phyloP scores from a whole-genome alignment of 139 green algal genomes.

The Raphidocelis subcapitata region DNA sequence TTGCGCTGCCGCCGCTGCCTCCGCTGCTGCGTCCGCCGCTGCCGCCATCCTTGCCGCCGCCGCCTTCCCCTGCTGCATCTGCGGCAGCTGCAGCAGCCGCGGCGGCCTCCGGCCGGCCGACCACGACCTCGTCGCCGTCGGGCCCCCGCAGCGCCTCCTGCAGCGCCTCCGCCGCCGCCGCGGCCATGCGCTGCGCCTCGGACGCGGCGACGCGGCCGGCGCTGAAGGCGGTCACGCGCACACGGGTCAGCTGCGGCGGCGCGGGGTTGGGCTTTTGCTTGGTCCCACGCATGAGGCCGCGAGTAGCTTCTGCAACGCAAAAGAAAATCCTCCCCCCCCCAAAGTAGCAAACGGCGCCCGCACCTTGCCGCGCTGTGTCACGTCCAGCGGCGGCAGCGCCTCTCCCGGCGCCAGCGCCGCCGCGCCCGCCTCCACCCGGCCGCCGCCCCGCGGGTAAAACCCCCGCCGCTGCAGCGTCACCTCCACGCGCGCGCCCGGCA shows the following conservation, averaged over 20 bases:
- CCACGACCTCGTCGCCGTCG: too few relatives aligned
- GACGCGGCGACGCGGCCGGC: slow-evolving; percentile 37
- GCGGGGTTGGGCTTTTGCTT: too few relatives aligned
- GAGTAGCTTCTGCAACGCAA: too few relatives aligned
- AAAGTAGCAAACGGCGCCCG: too few relatives aligned
- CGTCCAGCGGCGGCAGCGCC: slow-evolving; percentile 50
- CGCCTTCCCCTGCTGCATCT: too few relatives aligned
- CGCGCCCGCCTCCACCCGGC: slow-evolving; percentile 25
- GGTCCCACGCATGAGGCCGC: too few relatives aligned
- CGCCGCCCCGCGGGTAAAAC: slow-evolving; percentile 78
- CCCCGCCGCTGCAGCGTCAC: slow-evolving; percentile 55
- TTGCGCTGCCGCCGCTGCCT: neutral
- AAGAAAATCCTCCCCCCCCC: too few relatives aligned
- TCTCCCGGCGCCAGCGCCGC: slow-evolving; percentile 32
- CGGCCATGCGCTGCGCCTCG: slow-evolving; percentile 38
- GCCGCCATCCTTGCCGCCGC: neutral
- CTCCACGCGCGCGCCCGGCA: slow-evolving; percentile 5
- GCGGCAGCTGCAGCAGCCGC: too few relatives aligned
- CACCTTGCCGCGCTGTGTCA: slow-evolving; percentile 49
- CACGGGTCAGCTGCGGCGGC: slow-evolving; percentile 11
- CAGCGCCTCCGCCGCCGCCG: slow-evolving; percentile 27
- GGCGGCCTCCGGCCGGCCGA: too few relatives aligned
- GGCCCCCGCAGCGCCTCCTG: neutral
- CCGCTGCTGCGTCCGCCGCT: neutral
- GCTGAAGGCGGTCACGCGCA: slow-evolving; percentile 41